phyloP scores from a whole-genome alignment of 306 rosid genomes.

The Ormosia semicastrata region DNA sequence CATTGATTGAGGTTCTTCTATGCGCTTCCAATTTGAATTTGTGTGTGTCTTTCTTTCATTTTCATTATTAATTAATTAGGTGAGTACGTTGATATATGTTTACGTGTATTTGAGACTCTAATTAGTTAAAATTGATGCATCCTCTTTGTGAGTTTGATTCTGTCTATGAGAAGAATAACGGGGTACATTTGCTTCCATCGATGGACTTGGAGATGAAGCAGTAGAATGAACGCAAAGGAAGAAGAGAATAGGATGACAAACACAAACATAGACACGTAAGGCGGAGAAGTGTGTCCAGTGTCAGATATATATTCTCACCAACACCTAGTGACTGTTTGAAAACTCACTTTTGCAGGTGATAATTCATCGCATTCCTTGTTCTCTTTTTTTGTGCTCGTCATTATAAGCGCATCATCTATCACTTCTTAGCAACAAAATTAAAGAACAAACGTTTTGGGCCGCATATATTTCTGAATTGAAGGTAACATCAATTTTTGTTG shows the following conservation, averaged over 20 bases:
- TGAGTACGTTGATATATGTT: constrained; percentile 13
- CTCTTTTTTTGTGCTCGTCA: not conserved
- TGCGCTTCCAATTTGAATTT: not conserved
- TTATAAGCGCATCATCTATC: not conserved
- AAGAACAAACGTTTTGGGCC: not conserved
- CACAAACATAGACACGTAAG: no score
- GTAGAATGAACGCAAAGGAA: not conserved
- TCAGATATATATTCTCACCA: no score
- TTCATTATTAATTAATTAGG: constrained; percentile 4
- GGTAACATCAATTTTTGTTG: not conserved
- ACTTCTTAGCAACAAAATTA: not conserved
- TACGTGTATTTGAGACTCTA: constrained; percentile 43
- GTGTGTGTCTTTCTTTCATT: not conserved
- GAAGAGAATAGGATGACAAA: no score
- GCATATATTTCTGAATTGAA: constrained; percentile 12
- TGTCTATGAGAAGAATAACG: not conserved
- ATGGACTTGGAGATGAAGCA: not conserved
- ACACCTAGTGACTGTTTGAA: constrained; percentile 9
- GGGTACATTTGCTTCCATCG: not conserved
- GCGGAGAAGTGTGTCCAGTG: no score
- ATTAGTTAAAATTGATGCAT: constrained; percentile 51
- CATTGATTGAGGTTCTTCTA: constrained; percentile 3
- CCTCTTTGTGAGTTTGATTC: constrained; percentile 28
- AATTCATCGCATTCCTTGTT: constrained; percentile 2
- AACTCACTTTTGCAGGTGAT: constrained; percentile 13